These are phyloP conservation scores for Linnemannia elongata DNA, from an alignment of 192 early-diverging fungal genomes.

Conservation along the genomic window DNA sequence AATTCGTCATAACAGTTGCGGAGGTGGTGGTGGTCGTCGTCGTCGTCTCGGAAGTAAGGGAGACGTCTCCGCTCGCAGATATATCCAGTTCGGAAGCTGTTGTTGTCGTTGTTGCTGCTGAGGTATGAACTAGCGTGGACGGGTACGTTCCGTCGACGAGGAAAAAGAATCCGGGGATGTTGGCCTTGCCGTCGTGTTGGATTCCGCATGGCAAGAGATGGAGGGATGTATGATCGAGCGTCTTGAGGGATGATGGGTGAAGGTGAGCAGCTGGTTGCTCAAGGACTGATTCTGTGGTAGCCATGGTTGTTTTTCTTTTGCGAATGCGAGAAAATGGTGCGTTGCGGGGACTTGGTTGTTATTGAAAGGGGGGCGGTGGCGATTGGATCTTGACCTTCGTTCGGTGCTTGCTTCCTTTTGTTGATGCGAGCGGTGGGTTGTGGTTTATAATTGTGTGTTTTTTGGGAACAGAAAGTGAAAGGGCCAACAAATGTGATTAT, in stretches of 20 bases:
- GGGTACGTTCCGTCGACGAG: conserved; percentile 49
- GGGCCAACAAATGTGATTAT: no score
- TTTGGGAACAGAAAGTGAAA: no score
- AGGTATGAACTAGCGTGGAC: background rate
- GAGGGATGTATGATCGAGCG: conserved; percentile 24
- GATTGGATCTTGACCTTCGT: no score
- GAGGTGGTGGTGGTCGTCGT: background rate
- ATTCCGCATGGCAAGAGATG: conserved; percentile 54
- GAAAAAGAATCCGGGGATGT: conserved; percentile 44
- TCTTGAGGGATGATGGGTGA: background rate
- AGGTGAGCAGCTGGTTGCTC: conserved; percentile 26
- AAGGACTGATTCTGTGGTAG: conserved; percentile 36
- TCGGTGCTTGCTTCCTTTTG: no score
- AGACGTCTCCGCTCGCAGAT: background rate
- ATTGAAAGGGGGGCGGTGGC: no score
- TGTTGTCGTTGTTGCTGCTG: background rate
- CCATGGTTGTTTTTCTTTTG: background rate
- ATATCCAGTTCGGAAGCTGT: background rate
- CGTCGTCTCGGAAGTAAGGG: background rate
- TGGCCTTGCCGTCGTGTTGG: conserved; percentile 50
- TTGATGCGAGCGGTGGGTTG: no score
- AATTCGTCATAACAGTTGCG: background rate
- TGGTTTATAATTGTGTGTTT: no score
- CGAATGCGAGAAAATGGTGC: no score
- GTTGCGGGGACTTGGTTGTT: no score